phyloP scores from a whole-genome alignment of 2,329 filamentous ascomycete genomes.

The Sphaerulina populicola region DNA sequence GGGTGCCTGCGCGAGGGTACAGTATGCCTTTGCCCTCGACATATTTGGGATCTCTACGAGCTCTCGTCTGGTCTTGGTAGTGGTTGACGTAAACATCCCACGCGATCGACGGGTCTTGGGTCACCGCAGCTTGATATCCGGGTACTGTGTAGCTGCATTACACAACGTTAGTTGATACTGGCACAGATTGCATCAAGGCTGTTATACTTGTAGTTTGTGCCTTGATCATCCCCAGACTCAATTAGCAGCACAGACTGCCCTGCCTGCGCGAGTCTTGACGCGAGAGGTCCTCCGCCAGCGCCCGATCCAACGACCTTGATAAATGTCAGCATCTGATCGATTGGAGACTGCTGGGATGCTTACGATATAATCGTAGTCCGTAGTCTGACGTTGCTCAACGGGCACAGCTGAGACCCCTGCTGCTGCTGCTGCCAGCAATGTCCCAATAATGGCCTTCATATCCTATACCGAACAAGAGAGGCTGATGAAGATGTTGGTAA shows the following conservation, averaged over 20 bases:
- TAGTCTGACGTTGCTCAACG: constrained; percentile 6
- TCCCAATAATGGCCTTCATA: constrained; percentile 2
- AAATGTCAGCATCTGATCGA: neutral
- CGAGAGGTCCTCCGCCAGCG: constrained; percentile 51
- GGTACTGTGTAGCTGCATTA: constrained; percentile 42
- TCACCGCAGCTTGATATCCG: constrained; percentile 33
- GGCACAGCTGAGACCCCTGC: constrained; percentile 7
- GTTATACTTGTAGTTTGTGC: constrained; percentile 36
- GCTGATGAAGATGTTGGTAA: neutral
- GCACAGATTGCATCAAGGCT: constrained; percentile 18
- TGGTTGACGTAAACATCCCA: constrained; percentile 45
- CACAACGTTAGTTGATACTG: no score
- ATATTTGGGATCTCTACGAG: constrained; percentile 51
- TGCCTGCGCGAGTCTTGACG: constrained; percentile 49
- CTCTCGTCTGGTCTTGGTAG: constrained; percentile 48
- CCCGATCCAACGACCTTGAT: constrained; percentile 49
- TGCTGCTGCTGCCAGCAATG: constrained; percentile 4
- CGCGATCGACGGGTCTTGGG: constrained; percentile 9
- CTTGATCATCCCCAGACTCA: constrained; percentile 53
- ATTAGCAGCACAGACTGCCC: constrained; percentile 53
- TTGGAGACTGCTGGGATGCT: neutral
- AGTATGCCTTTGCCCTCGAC: constrained; percentile 44
- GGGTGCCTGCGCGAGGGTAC: constrained; percentile 50
- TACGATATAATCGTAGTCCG: constrained; percentile 44
- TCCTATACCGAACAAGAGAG: neutral